Conservation (phyloP, 495 filamentous ascomycete genomes). For the Lentithecium fluviatile region DNA sequence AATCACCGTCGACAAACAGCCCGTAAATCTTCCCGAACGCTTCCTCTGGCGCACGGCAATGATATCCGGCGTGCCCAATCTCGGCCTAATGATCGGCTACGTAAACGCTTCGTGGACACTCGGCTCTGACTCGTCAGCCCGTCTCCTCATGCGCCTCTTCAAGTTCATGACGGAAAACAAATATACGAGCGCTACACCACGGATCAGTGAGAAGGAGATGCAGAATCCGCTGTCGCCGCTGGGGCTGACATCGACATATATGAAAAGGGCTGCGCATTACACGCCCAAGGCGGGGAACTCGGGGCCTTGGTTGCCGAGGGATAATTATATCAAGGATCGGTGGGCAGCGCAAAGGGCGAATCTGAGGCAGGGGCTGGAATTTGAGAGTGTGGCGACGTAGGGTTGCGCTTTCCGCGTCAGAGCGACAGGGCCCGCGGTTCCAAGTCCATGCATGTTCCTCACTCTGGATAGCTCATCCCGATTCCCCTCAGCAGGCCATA, state of each 20-base stretch:
- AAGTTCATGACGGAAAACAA: constrained; percentile 46
- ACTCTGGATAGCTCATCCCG: no score
- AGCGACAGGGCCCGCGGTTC: no score
- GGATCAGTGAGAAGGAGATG: constrained; percentile 35
- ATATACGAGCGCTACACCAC: constrained; percentile 38
- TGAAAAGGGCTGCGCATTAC: constrained; percentile 43
- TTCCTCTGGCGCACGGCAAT: constrained; percentile 61
- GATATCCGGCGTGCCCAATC: constrained; percentile 60
- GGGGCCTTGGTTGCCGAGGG: constrained; percentile 57
- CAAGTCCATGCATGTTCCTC: no score
- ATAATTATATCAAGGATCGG: constrained; percentile 55
- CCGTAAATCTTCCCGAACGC: constrained; percentile 48
- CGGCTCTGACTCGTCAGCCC: constrained; percentile 55
- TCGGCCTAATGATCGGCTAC: constrained; percentile 57
- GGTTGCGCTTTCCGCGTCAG: no score
- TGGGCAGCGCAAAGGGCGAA: constrained; percentile 52
- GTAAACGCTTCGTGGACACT: constrained; percentile 61
- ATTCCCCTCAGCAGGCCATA: no score
- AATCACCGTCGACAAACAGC: constrained; percentile 56
- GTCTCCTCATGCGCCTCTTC: constrained; percentile 49
- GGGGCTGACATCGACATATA: constrained; percentile 54
- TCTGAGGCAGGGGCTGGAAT: constrained; percentile 45
- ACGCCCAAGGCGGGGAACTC: constrained; percentile 50
- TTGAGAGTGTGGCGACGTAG: constrained; percentile 25
- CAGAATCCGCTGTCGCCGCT: constrained; percentile 45